phyloP scores from a whole-genome alignment of 306 rosid genomes.

The cucumber (Cucumis sativus) region Cucumber_9930_V3 NC_026656.2:19303001-19303500 shows the following conservation, averaged over 20 bases:
- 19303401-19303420: neutral
- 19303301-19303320: neutral
- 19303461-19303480: slow-evolving; percentile 83
- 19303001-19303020: no score
- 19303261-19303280: neutral
- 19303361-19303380: neutral
- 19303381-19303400: neutral
- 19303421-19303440: slow-evolving; percentile 3
- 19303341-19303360: neutral
- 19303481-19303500: slow-evolving; percentile 90
- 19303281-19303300: neutral
- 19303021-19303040: no score
- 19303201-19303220: neutral
- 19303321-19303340: neutral
- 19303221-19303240: neutral
- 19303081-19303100: no score
- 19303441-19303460: slow-evolving; percentile 79
- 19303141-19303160: no score
- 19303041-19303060: no score
- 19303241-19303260: neutral
- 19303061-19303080: no score
- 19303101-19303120: no score
- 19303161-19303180: neutral
- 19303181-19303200: neutral
- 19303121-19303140: no score